Conservation (phyloP, 192 early-diverging fungal species). For the Chytriomyces hyalinus region DNA sequence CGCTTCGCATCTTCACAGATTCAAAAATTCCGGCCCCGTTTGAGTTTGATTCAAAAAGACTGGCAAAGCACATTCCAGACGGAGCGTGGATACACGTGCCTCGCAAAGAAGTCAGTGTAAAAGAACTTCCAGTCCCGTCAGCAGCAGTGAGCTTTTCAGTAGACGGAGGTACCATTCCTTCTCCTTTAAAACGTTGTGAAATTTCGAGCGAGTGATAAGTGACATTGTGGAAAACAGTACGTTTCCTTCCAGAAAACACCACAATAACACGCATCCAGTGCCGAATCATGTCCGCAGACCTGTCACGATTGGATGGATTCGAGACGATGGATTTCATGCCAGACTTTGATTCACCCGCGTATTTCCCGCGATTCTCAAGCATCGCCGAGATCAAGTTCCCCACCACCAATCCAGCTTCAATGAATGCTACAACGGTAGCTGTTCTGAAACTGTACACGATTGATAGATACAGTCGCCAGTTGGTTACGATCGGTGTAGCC, state of each 20-base stretch:
- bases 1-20: conserved; percentile 1
- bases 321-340: conserved; percentile 2
- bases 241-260: conserved; percentile 25
- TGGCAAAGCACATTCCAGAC: neutral
- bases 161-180: conserved; percentile 2
- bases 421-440: conserved; percentile 2
- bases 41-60: conserved; percentile 11
- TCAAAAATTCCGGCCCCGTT: neutral
- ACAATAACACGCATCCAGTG: conserved; percentile 15
- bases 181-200: too few relatives aligned
- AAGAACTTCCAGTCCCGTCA: neutral
- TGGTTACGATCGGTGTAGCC: conserved; percentile 15
- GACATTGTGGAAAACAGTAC: neutral
- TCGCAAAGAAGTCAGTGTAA: neutral
- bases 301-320: neutral
- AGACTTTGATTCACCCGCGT: conserved; percentile 13
- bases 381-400: neutral
- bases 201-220: too few relatives aligned
- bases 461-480: conserved; percentile 7
- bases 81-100: conserved; percentile 2
- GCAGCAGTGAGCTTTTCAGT: neutral
- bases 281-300: neutral
- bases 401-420: neutral
- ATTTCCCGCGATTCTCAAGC: conserved; percentile 1
- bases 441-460: conserved; percentile 22